These are phyloP conservation scores for Apiospora marii DNA, from an alignment of 2,329 filamentous ascomycete genomes.

Conservation along the genomic window DNA sequence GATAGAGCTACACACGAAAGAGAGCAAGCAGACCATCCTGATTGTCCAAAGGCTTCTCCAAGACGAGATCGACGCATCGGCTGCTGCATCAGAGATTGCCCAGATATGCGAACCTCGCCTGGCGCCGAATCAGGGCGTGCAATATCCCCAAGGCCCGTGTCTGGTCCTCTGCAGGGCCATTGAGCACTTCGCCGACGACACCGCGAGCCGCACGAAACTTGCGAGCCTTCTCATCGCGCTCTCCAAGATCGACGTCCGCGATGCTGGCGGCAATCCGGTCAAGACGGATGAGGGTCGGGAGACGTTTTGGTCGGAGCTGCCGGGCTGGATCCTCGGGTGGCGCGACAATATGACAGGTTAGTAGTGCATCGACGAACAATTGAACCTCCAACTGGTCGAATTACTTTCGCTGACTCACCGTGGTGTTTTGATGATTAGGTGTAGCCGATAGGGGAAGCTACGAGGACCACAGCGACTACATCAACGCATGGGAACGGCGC, in stretches of 20 bases:
- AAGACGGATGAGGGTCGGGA: not conserved
- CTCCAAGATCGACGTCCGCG: constrained; percentile 4
- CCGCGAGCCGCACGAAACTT: not conserved
- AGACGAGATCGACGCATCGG: not conserved
- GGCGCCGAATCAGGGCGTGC: not conserved
- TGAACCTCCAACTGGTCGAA: too few species aligned
- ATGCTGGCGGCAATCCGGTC: not conserved
- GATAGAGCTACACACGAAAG: not conserved
- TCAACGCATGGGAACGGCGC: not conserved
- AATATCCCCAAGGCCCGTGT: not conserved
- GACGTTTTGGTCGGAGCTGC: constrained; percentile 8
- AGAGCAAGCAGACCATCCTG: not conserved
- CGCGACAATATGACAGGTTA: not conserved
- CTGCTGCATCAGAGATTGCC: not conserved
- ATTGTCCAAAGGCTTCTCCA: not conserved
- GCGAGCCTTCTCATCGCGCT: not conserved
- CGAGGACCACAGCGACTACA: not conserved
- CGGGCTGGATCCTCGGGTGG: not conserved
- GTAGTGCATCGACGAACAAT: not conserved
- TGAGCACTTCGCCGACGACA: constrained; percentile 3
- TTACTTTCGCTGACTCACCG: not conserved
- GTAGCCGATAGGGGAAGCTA: not conserved
- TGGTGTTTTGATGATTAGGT: not conserved
- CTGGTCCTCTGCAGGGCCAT: not conserved
- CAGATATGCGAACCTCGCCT: not conserved